Percentiles rank a stretch among this genome's conserved stretches.
phyloP scores from a whole-genome alignment of 2,329 filamentous ascomycete genomes.

The Nemania sp. region DNA sequence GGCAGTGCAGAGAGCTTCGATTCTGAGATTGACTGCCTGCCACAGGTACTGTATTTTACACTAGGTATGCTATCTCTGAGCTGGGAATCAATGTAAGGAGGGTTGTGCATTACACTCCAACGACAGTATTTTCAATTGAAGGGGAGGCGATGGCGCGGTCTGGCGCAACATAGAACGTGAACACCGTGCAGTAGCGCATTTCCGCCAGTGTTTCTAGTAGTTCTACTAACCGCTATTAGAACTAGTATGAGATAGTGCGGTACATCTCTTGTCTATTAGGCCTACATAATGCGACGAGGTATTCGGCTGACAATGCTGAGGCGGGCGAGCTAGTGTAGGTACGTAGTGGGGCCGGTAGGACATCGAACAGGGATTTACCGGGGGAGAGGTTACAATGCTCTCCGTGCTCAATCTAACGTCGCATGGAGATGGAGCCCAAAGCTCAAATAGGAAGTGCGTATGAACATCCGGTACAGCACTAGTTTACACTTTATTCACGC shows the following conservation, averaged over 20 bases:
- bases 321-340: no score
- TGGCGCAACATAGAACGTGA: not conserved
- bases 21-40: no score
- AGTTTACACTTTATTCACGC: not conserved
- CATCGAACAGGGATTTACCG: conserved; percentile 5
- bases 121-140: not conserved
- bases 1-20: no score
- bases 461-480: conserved; percentile 1
- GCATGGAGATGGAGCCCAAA: conserved; percentile 9
- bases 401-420: conserved; percentile 20
- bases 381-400: conserved; percentile 17
- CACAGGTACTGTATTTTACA: no score
- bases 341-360: no score
- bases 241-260: no score
- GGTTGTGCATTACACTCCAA: not conserved
- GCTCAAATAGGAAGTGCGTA: conserved; percentile 5
- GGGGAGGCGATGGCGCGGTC: not conserved
- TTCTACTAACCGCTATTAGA: no score
- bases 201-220: conserved; percentile 3
- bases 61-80: no score
- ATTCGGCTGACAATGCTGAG: no score
- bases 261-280: no score
- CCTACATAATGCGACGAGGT: no score
- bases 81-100: no score
- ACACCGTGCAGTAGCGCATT: conserved; percentile 2